Evolutionary conservation across 2,329 filamentous ascomycete genomes (phyloP).

Genomic region (Aspergillus awamori): DNA sequence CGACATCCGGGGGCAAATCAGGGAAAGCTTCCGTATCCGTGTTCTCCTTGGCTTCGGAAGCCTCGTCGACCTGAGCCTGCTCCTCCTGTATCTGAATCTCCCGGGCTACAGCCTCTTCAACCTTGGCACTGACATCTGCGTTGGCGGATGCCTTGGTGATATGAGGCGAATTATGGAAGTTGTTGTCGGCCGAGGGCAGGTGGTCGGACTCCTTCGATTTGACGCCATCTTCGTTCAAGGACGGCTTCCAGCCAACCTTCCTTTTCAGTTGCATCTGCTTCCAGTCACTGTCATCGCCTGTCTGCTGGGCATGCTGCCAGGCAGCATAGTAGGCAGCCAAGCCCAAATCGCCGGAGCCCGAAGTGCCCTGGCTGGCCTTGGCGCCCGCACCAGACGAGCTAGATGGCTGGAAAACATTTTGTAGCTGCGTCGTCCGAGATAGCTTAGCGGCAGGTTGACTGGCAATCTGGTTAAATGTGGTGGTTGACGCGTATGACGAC

Average conservation of each 20-base stretch:
- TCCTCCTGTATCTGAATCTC: conserved; percentile 69
- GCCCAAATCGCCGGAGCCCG: conserved; percentile 62
- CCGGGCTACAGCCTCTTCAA: conserved; percentile 80
- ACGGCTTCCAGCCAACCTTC: conserved; percentile 82
- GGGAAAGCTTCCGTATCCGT: conserved; percentile 30
- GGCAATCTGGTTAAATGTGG: conserved; percentile 59
- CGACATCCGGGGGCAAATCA: conserved; percentile 35
- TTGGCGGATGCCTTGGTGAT: conserved; percentile 57
- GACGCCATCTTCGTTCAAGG: conserved; percentile 45
- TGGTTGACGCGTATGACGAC: conserved; percentile 72
- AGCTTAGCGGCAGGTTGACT: conserved; percentile 53
- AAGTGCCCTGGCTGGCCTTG: conserved; percentile 61
- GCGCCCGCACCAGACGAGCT: conserved; percentile 55
- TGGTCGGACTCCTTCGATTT: conserved; percentile 29
- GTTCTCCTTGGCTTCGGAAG: conserved; percentile 33
- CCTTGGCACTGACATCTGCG: conserved; percentile 67
- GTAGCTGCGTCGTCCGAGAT: conserved; percentile 60
- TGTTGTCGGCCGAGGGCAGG: conserved; percentile 52
- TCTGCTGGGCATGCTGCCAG: conserved; percentile 75
- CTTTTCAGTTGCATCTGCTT: conserved; percentile 87
- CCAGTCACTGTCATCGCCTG: conserved; percentile 78
- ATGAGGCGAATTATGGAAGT: conserved; percentile 63
- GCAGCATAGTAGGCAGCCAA: conserved; percentile 91
- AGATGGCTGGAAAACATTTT: conserved; percentile 72
- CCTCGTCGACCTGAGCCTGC: conserved; percentile 47